phyloP scores from a whole-genome alignment of 371 early-diverging fungal species.

The Furculomyces boomerangus region DNA sequence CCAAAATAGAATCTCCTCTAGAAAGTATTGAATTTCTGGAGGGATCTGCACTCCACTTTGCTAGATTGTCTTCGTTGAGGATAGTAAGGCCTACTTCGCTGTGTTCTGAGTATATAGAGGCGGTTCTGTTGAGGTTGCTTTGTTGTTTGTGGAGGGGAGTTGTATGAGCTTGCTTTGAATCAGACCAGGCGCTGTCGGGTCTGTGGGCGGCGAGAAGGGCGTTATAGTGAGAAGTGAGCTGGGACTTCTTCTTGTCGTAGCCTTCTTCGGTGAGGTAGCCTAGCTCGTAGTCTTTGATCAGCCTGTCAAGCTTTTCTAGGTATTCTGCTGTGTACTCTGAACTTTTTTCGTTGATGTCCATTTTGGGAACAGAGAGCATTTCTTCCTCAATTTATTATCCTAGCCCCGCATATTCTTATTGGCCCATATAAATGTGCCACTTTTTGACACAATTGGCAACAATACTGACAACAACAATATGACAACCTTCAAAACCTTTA shows the following conservation, averaged over 20 bases:
- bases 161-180: not conserved
- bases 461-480: too few species aligned
- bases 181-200: not conserved
- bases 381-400: not conserved
- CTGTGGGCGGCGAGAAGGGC: not conserved
- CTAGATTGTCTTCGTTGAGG: too few species aligned
- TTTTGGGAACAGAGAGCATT: not conserved
- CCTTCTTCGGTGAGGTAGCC: not conserved
- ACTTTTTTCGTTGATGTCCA: not conserved
- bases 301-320: not conserved
- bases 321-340: not conserved
- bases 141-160: not conserved
- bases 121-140: not conserved
- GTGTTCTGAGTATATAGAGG: not conserved
- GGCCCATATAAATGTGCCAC: too few species aligned
- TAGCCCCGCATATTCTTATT: too few species aligned
- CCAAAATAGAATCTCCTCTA: too few species aligned
- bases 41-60: too few species aligned
- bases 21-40: too few species aligned
- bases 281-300: not conserved
- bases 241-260: not conserved
- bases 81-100: too few species aligned
- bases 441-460: too few species aligned
- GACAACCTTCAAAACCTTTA: too few species aligned
- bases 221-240: not conserved